Evolutionary conservation across 163 green algal genomes (phyloP).

Genomic region (Volvox carteri): DNA sequence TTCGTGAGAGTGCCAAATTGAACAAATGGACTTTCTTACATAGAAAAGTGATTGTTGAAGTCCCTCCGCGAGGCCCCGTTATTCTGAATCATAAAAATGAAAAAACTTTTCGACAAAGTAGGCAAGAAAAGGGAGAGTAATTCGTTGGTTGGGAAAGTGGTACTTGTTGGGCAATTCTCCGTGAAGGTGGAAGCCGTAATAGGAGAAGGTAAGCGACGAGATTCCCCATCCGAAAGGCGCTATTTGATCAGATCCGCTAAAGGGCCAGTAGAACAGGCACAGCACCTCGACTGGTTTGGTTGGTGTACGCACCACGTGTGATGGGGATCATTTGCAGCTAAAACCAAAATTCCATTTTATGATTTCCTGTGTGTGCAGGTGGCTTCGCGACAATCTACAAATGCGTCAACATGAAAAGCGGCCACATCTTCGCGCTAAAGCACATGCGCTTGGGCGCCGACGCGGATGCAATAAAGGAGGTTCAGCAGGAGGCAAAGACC

Average conservation of each 20-base stretch:
- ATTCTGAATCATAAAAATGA: slow-evolving; percentile 39
- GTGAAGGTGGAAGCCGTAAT: slow-evolving; percentile 53
- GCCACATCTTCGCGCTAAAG: slow-evolving; percentile 81
- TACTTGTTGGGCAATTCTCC: slow-evolving; percentile 57
- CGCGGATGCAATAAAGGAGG: slow-evolving; percentile 52
- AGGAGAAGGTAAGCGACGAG: slow-evolving; percentile 31
- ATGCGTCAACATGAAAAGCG: slow-evolving; percentile 63
- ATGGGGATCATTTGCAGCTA: no score
- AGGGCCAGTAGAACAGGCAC: neutral
- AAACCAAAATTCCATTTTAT: neutral
- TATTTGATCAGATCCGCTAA: neutral
- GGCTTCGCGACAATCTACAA: slow-evolving; percentile 88
- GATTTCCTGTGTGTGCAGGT: slow-evolving; percentile 56
- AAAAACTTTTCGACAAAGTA: slow-evolving; percentile 58
- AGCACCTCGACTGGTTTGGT: neutral
- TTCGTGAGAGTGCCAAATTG: no score
- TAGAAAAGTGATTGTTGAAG: neutral
- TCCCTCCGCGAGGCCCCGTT: neutral
- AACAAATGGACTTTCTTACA: neutral
- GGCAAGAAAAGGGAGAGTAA: slow-evolving; percentile 27
- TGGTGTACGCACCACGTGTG: neutral
- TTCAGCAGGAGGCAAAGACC: slow-evolving; percentile 69
- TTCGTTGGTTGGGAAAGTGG: slow-evolving; percentile 61
- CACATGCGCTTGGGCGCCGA: slow-evolving; percentile 80
- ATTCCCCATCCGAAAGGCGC: neutral